Evolutionary conservation across 257 asterid species (phyloP).

Genomic region (Cruciata laevipes): DNA sequence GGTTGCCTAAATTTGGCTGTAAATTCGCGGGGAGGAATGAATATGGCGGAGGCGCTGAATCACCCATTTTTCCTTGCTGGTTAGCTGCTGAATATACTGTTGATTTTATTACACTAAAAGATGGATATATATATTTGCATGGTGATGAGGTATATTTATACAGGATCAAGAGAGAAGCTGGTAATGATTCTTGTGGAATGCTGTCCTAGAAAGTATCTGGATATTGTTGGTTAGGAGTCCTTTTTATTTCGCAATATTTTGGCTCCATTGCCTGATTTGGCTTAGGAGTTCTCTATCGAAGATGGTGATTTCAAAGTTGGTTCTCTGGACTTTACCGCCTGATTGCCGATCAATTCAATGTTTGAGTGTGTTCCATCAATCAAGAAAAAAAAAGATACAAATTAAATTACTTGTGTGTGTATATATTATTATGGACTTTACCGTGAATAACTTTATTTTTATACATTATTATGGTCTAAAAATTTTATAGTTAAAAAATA

Average conservation of each 20-base stretch:
- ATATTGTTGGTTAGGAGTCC: not conserved
- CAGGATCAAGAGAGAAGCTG: not conserved
- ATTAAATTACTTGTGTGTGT: too few species aligned
- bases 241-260: not conserved
- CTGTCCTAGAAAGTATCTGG: conserved; percentile 10
- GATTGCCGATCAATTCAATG: conserved; percentile 10
- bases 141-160: not conserved
- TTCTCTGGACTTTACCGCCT: conserved; percentile 6
- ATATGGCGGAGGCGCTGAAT: conserved; percentile 8
- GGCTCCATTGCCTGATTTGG: not conserved
- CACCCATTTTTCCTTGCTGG: not conserved
- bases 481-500: too few species aligned
- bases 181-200: conserved; percentile 10
- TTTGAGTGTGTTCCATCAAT: not conserved
- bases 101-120: not conserved
- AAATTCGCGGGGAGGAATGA: conserved; percentile 30
- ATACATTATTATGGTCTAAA: too few species aligned
- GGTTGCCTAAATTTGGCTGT: conserved; percentile 24
- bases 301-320: not conserved
- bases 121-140: not conserved
- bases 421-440: too few species aligned
- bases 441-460: too few species aligned
- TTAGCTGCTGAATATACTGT: not conserved
- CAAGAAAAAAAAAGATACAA: not conserved
- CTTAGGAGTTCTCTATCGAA: not conserved